Base-by-base conservation (phyloP, 225 moss, liverwort and hornwort species). In the Pleurozium schreberi region DNA sequence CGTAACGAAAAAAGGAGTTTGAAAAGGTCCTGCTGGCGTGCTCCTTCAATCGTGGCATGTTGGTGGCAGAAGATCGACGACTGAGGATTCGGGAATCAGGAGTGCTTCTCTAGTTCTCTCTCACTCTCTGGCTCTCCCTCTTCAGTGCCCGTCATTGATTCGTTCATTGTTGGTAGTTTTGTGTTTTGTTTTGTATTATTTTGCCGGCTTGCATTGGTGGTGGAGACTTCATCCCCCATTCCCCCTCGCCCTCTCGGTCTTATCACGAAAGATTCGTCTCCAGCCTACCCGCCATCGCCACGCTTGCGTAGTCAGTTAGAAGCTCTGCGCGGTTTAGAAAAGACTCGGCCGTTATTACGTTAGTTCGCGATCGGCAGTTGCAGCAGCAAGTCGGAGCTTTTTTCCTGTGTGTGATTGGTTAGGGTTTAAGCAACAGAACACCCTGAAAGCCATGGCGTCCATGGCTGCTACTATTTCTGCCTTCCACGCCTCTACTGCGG, bases 371-470 rank as follows among this genome's bases (percentile, higher is more conserved):
- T 52, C 47, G 71, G 70, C 84, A 80, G 69, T 79, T 85, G 79
- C 60, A 79, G 80, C 47, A 69, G 69, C 42, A 53, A 43, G 61
- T 25, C 40, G 50, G 27, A 88, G 76, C 67, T 77, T 85, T 14
- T 63, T 18, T 60, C 68, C 55, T 69, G 45, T 42, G 79, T 28
- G 43, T 62, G 81, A 62, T 88, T 89, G 87, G 59, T 59, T 81
- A 90, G 86, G 88, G 73, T 83, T 79, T 80, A 49, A 71, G 86
- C 30, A 19, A 26, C 52, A 11, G 8, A 28, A 57, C 31, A 12
- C n/a, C 22, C 64, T 42, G 31, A 64, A 65, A 88, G 62, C 34
- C 75, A 92, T 90, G 90, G 92, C 90, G n/a, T 87, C 92, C 64
- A 92, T 85, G 85, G 82, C 92, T 36, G 47, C 92, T 14, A 38